These are phyloP conservation scores for Diaporthe australafricana DNA, from an alignment of 2,329 filamentous ascomycete species.

Conservation along the genomic window DNA sequence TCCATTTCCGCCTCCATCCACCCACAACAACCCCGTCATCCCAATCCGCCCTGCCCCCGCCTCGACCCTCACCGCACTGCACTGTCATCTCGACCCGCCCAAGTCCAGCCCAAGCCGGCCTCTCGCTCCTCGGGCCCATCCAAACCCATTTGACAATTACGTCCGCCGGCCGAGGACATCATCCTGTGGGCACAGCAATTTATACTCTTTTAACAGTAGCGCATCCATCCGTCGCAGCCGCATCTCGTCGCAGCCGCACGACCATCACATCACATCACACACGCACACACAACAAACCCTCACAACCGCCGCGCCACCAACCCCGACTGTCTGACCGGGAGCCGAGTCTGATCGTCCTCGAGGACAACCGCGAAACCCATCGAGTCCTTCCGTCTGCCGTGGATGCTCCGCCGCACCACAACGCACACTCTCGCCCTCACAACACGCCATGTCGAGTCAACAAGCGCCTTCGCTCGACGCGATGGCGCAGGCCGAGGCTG, in stretches of 20 bases:
- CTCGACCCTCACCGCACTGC: conserved; percentile 26
- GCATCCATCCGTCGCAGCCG: conserved; percentile 3
- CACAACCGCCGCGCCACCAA: not conserved
- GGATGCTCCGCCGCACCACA: conserved; percentile 5
- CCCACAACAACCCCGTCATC: conserved; percentile 22
- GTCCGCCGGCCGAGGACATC: conserved; percentile 4
- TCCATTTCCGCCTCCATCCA: conserved; percentile 26
- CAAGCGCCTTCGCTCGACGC: conserved; percentile 44
- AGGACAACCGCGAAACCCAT: conserved; percentile 8
- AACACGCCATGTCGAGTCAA: conserved; percentile 42
- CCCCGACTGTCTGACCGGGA: conserved; percentile 17
- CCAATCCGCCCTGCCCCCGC: conserved; percentile 22
- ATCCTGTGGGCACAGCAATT: conserved; percentile 22
- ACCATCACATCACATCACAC: not conserved
- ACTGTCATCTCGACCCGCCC: conserved; percentile 27
- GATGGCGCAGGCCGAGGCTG: conserved; percentile 41
- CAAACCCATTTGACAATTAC: conserved; percentile 26
- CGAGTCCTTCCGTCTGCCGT: not conserved
- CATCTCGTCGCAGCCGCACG: conserved; percentile 22
- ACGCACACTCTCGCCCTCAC: conserved; percentile 1
- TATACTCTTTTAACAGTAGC: conserved; percentile 11
- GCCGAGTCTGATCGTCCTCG: conserved; percentile 15
- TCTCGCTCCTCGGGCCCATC: conserved; percentile 15
- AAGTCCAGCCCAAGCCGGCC: conserved; percentile 26
- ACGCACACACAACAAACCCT: not conserved